phyloP scores from a whole-genome alignment of 2,329 filamentous ascomycete genomes.

The Aspergillus hortae region DNA sequence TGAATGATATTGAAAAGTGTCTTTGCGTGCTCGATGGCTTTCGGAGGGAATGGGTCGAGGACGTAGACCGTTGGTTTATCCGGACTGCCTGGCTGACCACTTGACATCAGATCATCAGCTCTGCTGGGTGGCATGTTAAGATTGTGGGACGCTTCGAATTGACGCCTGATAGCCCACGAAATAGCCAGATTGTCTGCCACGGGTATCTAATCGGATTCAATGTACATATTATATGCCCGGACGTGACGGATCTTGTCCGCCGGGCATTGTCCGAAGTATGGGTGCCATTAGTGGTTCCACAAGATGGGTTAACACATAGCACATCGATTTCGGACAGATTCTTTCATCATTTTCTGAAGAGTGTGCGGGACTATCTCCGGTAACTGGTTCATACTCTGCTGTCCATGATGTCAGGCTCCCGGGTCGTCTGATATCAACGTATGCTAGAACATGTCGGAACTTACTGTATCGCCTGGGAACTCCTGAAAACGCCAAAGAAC shows the following conservation, averaged over 20 bases:
- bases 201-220: not conserved
- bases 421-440: too few relatives aligned
- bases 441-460: not conserved
- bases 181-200: not conserved
- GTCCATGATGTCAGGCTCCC: too few relatives aligned
- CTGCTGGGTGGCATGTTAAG: not conserved
- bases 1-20: slow-evolving; percentile 40
- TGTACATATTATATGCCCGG: too few relatives aligned
- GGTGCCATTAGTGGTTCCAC: not conserved
- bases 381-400: not conserved
- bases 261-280: not conserved
- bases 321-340: not conserved
- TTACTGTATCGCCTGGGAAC: not conserved
- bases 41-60: slow-evolving; percentile 38
- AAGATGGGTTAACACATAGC: not conserved
- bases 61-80: slow-evolving; percentile 40
- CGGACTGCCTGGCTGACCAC: not conserved
- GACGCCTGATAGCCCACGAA: not conserved
- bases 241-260: too few relatives aligned
- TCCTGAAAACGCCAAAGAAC: slow-evolving; percentile 9
- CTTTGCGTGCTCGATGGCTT: slow-evolving; percentile 33
- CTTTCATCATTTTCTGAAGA: not conserved
- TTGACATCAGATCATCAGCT: slow-evolving; percentile 1
- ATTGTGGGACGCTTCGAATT: not conserved
- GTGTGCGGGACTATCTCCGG: not conserved